Base-by-base conservation (phyloP, 495 filamentous ascomycete species). In the Penicillium salamii region DNA sequence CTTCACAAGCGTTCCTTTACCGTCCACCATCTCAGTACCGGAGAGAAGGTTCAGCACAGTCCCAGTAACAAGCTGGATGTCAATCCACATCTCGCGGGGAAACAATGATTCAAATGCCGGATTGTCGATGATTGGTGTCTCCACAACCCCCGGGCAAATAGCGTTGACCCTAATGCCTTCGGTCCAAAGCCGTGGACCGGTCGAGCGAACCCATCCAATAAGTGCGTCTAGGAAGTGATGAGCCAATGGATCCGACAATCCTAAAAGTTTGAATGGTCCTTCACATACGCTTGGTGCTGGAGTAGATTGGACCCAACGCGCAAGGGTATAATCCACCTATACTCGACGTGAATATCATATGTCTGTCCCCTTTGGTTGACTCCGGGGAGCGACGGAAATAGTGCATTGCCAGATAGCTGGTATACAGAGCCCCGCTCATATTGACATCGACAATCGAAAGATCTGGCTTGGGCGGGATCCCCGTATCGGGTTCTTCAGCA, bases 391-490 rank as follows among this genome's bases (percentile, higher is more conserved):
- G 46, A 5, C 59, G 55, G 24, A 59, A 62, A 40, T 62, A 62
- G 31, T 58, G 55, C 35, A 54, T 21, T 34, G 59, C 85, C 6
- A 89, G 72, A 47, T 84, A 81, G 1, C 73, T 68, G 0, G 85
- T 86, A 65, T 82, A 87, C 46, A 85, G 60, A 18, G 82, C 79
- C 28, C 85, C 86, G 17, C 69, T 79, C 28, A 84, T 53, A 60
- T 88, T 87, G 4, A 86, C 77, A 43, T 78, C 71, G 14, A 85
- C 38, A 43, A 79, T 71, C 5, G 64, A 65, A 19, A 82, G 70
- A 18, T 66, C 53, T 1, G 82, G 84, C 24, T 76, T 59, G 7
- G 72, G 72, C 5, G 80, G 78, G 14, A 47, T 23, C 24, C 13
- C 46, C 7, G 31, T 33, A 2, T 40, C 20, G 3, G 32, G 14